These are phyloP conservation scores for Cicer pinnatifidum DNA, from an alignment of 306 rosid genomes.

Conservation along the genomic window DNA sequence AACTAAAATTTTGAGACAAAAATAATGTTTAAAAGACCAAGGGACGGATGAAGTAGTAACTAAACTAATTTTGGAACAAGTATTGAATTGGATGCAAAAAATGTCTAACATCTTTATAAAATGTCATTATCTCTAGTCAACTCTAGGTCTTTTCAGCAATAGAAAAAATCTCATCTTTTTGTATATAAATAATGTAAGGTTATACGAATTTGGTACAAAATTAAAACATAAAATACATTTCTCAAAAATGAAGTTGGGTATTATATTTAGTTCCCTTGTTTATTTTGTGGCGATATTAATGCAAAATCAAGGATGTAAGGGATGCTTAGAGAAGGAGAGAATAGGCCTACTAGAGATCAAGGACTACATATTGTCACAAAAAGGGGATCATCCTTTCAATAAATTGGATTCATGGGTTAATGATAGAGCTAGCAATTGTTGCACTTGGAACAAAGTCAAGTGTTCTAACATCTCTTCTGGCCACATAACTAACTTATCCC, in stretches of 20 bases:
- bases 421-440: slow-evolving; percentile 24
- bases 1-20: too few species aligned
- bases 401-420: slow-evolving; percentile 39
- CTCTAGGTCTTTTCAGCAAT: too few species aligned
- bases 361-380: background rate
- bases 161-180: too few species aligned
- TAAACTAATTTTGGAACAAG: too few species aligned
- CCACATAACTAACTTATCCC: background rate
- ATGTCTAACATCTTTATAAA: too few species aligned
- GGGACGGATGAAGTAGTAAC: too few species aligned
- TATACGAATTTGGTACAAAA: background rate
- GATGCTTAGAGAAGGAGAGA: slow-evolving; percentile 42
- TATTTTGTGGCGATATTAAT: background rate
- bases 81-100: too few species aligned
- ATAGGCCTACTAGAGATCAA: slow-evolving; percentile 21
- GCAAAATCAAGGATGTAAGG: background rate
- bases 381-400: background rate
- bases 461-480: slow-evolving; percentile 20
- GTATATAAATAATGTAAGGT: too few species aligned
- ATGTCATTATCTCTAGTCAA: too few species aligned
- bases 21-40: too few species aligned
- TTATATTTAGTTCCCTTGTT: background rate
- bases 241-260: slow-evolving; percentile 4
- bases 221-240: background rate
- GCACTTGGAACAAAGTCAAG: slow-evolving; percentile 22